Evolutionary conservation across 1,139 yeast genomes (phyloP), one percentile per base, ranked within the genome.

Genomic region (Saccharomycopsis hybrid): DNA sequence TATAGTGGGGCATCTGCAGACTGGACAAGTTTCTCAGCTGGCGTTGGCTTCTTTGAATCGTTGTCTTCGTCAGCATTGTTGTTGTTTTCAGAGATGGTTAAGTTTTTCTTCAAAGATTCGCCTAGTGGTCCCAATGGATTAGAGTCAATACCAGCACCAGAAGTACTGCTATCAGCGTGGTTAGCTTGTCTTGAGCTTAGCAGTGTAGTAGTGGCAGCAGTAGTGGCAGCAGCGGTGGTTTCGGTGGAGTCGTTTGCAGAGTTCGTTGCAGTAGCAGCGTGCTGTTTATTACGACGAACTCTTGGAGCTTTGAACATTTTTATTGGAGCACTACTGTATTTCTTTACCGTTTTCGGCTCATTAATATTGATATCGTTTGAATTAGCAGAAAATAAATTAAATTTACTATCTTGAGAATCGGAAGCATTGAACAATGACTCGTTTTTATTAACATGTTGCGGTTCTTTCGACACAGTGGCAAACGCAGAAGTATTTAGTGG

Each of bases 1-100:
- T 76, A 78, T 45, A 78, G 64, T 3, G 85, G 85, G 3, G 75
- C 77, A 29, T 78, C 77, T 0, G 71, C 66, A 33, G 70, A 73
- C 52, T 68, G 65, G 1, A 71, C 61, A 18, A 66, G 46, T 35
- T 57, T 50, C n/a, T 62, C 63, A 27, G 61, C 62, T 45, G 64
- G 59, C 24, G 60, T 38, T 28, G 24, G 8, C 36, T 33, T 41
- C 13, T 25, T 24, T 5, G 28, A 25, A 5, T 46, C 41, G 5
- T 50, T 50, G 27, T 49, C 41, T 4, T 35, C 7, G 9, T 46
- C 52, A n/a, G 9, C 38, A 3, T 43, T 33, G 9, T 43, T 44
- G 11, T 43, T 28, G 29, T 56, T 58, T 31, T 60, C 63, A 13
- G 51, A 52, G 5, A 54, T 47, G 45, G 29, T 62, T 59, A 56